Evolutionary conservation across 2,329 filamentous ascomycete species (phyloP), one percentile per base, ranked within the genome.

Genomic region (Paraphaeosphaeria sporulosa): DNA sequence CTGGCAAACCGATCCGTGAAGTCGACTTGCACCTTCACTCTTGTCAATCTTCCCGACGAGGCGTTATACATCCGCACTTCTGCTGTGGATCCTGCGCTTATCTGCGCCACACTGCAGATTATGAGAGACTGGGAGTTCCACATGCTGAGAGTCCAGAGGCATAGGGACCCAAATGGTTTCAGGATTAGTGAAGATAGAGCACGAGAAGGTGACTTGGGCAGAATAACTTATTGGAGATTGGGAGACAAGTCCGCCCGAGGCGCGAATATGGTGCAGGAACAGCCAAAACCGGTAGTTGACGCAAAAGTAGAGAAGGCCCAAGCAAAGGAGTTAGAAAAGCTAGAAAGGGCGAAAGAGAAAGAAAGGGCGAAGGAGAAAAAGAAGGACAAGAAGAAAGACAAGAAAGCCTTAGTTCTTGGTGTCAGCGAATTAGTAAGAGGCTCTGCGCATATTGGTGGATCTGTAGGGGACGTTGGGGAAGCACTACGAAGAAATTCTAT

Each of bases 91-190:
- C 64, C 66, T 2, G 66, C 67, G 2, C 68, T 76, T 9, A 68
- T 74, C 1, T 61, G 75, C 7, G 71, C 73, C 1, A 74, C 72
- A 5, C 52, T 77, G 2, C 73, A 76, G 36, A 60, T 76, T 8
- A 48, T 77, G 56, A 75, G 73, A 50, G 74, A 77, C 17, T 77
- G 74, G 74, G 70, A 76, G 32, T 66, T 64, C 53, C 60, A 71
- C 17, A 69, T 66, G 19, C 50, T 76, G 1, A 56, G 71, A 13
- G 54, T 60, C 25, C 65, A 76, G 62, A 72, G 62, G 55, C 55
- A 15, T 23, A 67, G 42, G 21, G 58, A 71, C 32, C 58, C 59
- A 4, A 55, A 58, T 8, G 69, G 61, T 0, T 76, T 76, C 53
- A 23, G 47, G 27, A 44, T 43, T n/a, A 71, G 54, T 17, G 70